phyloP scores from a whole-genome alignment of 2,329 filamentous ascomycete genomes.

The Phaeosphaeriaceae sp. region DNA sequence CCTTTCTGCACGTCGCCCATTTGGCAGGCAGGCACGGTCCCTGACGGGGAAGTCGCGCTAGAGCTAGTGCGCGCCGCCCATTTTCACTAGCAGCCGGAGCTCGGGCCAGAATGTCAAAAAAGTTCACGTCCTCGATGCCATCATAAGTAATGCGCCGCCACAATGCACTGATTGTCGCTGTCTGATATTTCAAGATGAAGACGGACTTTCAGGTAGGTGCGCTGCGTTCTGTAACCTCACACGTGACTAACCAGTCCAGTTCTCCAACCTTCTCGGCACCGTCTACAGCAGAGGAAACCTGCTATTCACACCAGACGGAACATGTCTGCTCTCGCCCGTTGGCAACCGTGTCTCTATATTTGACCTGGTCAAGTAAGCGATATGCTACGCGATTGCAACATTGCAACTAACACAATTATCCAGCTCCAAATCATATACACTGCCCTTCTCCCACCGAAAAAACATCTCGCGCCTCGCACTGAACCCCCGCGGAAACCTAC shows the following conservation, averaged over 20 bases:
- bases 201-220: conserved; percentile 89
- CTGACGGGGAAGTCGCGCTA: conserved; percentile 46
- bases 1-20: conserved; percentile 49
- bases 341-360: conserved; percentile 96
- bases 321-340: conserved; percentile 92
- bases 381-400: not conserved
- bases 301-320: conserved; percentile 94
- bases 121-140: conserved; percentile 35
- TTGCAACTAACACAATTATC: conserved; percentile 7
- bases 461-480: conserved; percentile 91
- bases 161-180: conserved; percentile 17
- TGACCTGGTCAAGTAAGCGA: conserved; percentile 85
- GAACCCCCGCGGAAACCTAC: conserved; percentile 86
- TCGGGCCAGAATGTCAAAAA: conserved; percentile 43
- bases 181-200: conserved; percentile 73
- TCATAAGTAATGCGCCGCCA: conserved; percentile 14
- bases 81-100: conserved; percentile 21
- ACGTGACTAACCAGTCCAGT: conserved; percentile 66
- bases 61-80: conserved; percentile 16
- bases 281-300: conserved; percentile 98
- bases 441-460: conserved; percentile 90
- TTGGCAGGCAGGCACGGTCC: conserved; percentile 49
- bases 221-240: not conserved
- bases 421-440: conserved; percentile 86
- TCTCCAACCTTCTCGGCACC: conserved; percentile 96